These are phyloP conservation scores for Limnanthes douglasii DNA, from an alignment of 345 rosid species.

Conservation along the genomic window DNA sequence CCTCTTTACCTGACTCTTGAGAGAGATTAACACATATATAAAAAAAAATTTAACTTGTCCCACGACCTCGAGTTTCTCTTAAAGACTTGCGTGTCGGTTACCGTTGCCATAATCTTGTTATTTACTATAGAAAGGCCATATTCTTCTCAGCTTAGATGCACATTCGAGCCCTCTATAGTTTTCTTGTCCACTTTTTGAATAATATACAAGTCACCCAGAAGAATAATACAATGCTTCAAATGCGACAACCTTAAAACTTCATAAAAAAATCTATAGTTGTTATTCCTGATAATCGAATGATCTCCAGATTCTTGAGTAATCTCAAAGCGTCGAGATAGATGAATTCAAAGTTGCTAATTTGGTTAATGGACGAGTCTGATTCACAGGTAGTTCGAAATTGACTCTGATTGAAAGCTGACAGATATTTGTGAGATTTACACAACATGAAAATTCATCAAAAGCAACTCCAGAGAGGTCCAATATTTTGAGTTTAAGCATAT, in stretches of 20 bases:
- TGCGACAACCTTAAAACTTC: conserved; percentile 2
- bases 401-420: conserved; percentile 9
- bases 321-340: conserved; percentile 5
- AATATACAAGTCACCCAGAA: conserved; percentile 7
- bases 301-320: conserved; percentile 8
- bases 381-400: conserved; percentile 6
- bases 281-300: conserved; percentile 18
- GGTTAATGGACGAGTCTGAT: conserved; percentile 6
- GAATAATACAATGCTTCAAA: conserved; percentile 10
- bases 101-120: background rate
- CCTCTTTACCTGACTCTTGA: background rate
- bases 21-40: background rate
- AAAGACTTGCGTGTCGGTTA: conserved; percentile 7
- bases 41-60: background rate
- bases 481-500: conserved; percentile 3
- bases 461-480: conserved; percentile 10
- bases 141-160: conserved; percentile 8
- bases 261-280: conserved; percentile 7
- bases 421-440: conserved; percentile 10
- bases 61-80: background rate
- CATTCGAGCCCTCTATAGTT: conserved; percentile 2
- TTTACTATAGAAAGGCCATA: background rate
- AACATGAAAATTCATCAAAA: background rate
- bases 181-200: conserved; percentile 8
- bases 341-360: conserved; percentile 8